These are phyloP conservation scores for Scytalidium lignicola DNA, from an alignment of 2,329 filamentous ascomycete species.

Conservation along the genomic window DNA sequence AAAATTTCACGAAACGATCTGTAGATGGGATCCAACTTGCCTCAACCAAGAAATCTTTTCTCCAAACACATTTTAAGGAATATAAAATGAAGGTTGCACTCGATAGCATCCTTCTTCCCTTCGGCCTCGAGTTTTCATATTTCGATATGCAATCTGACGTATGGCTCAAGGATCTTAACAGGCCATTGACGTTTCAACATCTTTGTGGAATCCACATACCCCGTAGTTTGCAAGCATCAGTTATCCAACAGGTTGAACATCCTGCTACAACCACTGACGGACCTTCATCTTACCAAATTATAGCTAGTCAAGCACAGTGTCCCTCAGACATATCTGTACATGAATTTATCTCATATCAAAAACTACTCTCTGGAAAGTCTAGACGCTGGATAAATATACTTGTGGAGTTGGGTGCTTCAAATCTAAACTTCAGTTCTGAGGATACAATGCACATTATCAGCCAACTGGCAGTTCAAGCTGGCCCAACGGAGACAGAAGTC, in stretches of 20 bases:
- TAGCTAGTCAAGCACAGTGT: constrained; percentile 40
- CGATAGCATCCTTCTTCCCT: constrained; percentile 19
- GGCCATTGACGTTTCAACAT: constrained; percentile 27
- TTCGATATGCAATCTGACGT: constrained; percentile 21
- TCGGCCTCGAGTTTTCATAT: constrained; percentile 22
- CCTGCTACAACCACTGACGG: constrained; percentile 17
- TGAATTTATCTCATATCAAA: constrained; percentile 42
- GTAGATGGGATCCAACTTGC: constrained; percentile 19
- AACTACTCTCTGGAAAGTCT: constrained; percentile 34
- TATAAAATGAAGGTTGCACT: constrained; percentile 22
- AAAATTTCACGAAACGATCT: constrained; percentile 7
- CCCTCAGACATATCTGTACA: constrained; percentile 37
- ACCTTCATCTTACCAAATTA: constrained; percentile 34
- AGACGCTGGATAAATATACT: constrained; percentile 43
- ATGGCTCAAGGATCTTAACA: constrained; percentile 24
- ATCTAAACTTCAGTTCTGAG: constrained; percentile 54
- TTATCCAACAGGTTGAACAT: constrained; percentile 11
- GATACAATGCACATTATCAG: constrained; percentile 44
- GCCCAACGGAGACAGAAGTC: constrained; percentile 33
- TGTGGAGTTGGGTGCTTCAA: constrained; percentile 43
- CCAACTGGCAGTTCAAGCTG: constrained; percentile 49
- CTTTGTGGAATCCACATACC: constrained; percentile 30
- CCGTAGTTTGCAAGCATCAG: constrained; percentile 16
- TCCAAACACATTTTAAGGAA: constrained; percentile 27
- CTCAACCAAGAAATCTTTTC: constrained; percentile 26